These are phyloP conservation scores for Lactarius vividus DNA, from an alignment of 768 basidiomycete genomes.

Conservation along the genomic window DNA sequence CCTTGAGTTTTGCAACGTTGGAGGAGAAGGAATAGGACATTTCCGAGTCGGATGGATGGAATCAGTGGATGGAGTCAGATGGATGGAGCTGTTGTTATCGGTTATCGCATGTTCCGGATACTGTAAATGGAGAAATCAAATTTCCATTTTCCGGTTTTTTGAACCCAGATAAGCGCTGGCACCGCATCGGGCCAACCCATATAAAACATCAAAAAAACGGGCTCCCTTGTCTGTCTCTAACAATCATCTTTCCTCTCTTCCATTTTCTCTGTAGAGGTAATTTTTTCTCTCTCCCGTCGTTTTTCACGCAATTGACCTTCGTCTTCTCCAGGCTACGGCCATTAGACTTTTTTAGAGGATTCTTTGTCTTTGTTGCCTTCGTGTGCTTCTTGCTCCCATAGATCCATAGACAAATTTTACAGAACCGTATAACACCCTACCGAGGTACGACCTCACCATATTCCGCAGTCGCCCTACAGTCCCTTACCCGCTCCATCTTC, in stretches of 20 bases:
- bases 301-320: not conserved
- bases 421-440: constrained; percentile 36
- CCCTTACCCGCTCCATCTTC: not conserved
- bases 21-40: constrained; percentile 32
- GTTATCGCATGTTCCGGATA: not conserved
- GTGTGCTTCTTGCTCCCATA: constrained; percentile 36
- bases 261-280: constrained; percentile 38
- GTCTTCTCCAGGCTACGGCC: constrained; percentile 38
- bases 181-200: constrained; percentile 8
- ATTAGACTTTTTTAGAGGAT: constrained; percentile 59
- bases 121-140: not conserved
- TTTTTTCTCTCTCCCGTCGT: constrained; percentile 29
- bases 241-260: constrained; percentile 34
- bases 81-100: not conserved
- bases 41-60: not conserved
- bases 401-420: constrained; percentile 34
- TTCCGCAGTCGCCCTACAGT: not conserved
- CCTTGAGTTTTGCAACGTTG: constrained; percentile 46
- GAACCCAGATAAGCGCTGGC: constrained; percentile 22
- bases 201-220: not conserved
- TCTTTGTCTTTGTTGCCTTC: constrained; percentile 51
- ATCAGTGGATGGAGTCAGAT: too few relatives aligned
- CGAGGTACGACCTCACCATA: constrained; percentile 39
- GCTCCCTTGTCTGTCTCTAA: not conserved
- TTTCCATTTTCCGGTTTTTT: not conserved